Percentiles rank a stretch among this genome's conserved stretches.
phyloP scores from a whole-genome alignment of 225 moss, liverwort and hornwort genomes.

The Marchantia paleacea region DNA sequence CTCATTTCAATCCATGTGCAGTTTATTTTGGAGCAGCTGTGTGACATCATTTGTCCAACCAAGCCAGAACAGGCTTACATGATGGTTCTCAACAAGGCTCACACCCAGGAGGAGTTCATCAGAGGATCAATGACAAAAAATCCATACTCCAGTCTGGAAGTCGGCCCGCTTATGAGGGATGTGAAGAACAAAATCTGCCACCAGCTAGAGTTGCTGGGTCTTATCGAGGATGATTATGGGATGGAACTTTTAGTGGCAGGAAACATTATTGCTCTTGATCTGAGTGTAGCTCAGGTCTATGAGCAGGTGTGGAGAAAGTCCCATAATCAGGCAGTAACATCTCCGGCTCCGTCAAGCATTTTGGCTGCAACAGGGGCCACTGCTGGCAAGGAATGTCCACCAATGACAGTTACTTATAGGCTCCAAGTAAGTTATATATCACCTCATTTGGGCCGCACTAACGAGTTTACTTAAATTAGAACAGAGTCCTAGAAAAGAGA shows the following conservation, averaged over 20 bases:
- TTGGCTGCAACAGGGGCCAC: conserved; percentile 55
- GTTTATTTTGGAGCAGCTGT: conserved; percentile 99
- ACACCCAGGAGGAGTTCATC: conserved; percentile 98
- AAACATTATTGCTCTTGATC: conserved; percentile 90
- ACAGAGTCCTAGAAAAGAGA: no score
- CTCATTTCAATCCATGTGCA: conserved; percentile 42
- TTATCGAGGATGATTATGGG: conserved; percentile 97
- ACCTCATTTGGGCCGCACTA: background rate
- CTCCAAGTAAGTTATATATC: conserved; percentile 61
- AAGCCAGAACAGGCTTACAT: conserved; percentile 99
- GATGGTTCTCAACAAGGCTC: conserved; percentile 97
- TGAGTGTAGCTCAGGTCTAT: conserved; percentile 97
- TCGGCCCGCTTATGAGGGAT: conserved; percentile 98
- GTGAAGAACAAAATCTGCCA: conserved; percentile 99
- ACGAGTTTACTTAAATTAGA: no score
- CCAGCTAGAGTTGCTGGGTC: conserved; percentile 87
- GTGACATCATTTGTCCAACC: conserved; percentile 94
- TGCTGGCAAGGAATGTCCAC: conserved; percentile 88
- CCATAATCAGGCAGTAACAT: conserved; percentile 69
- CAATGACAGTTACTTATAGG: conserved; percentile 95
- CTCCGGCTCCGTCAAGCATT: conserved; percentile 66
- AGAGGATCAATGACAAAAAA: conserved; percentile 99
- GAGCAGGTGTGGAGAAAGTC: conserved; percentile 99
- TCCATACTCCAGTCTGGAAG: conserved; percentile 96
- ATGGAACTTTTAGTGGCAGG: conserved; percentile 99